Percentiles rank a stretch among this genome's conserved stretches.
phyloP scores from a whole-genome alignment of 1,284 basidiomycete genomes.

The Meripilus lineatus region DNA sequence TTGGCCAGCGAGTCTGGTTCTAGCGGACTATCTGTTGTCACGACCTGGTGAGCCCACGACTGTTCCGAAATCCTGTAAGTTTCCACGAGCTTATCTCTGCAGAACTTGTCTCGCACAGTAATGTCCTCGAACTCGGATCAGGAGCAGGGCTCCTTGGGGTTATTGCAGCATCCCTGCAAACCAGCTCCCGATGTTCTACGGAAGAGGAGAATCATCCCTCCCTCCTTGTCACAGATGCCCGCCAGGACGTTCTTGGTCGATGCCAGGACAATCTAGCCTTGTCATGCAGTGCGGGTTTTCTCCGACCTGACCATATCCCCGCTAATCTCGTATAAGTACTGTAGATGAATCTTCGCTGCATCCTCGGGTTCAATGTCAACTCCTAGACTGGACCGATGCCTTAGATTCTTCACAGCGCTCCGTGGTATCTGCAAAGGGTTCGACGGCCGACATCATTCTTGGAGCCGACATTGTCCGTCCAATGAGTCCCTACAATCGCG shows the following conservation, averaged over 20 bases:
- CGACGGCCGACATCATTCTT: constrained; percentile 51
- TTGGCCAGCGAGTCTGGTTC: constrained; percentile 67
- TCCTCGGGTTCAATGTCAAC: constrained; percentile 35
- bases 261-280: constrained; percentile 55
- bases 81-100: constrained; percentile 6
- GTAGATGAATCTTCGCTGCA: constrained; percentile 50
- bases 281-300: constrained; percentile 52
- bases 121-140: constrained; percentile 66
- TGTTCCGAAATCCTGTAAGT: background rate
- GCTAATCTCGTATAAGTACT: constrained; percentile 3
- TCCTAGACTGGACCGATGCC: constrained; percentile 64
- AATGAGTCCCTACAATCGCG: constrained; percentile 1
- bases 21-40: constrained; percentile 56
- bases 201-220: background rate
- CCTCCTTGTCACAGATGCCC: constrained; percentile 56
- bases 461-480: constrained; percentile 63
- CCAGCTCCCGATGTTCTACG: no score
- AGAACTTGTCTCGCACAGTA: constrained; percentile 46
- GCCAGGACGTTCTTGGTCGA: constrained; percentile 56
- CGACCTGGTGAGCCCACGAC: constrained; percentile 40
- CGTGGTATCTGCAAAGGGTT: constrained; percentile 34
- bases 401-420: constrained; percentile 25
- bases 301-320: constrained; percentile 1
- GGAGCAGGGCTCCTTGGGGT: constrained; percentile 72
- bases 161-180: constrained; percentile 51